Conservation (phyloP, 805 yeast species). For the Millerozyma miso region DNA sequence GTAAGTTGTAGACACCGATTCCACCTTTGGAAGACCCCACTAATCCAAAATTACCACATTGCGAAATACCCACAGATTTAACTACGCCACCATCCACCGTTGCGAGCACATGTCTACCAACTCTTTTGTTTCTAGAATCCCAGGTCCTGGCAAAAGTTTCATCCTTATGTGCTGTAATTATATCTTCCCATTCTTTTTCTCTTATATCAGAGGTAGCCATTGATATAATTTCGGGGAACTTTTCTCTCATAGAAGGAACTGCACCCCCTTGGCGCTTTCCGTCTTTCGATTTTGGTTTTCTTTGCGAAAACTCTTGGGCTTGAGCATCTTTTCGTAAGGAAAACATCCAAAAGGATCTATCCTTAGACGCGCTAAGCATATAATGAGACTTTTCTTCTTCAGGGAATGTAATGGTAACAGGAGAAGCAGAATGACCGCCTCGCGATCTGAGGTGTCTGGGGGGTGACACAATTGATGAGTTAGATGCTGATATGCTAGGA, state of each 20-base stretch:
- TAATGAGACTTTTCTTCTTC: constrained; percentile 75
- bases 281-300: constrained; percentile 38
- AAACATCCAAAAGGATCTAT: constrained; percentile 83
- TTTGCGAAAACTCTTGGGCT: constrained; percentile 87
- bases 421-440: constrained; percentile 97
- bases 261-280: constrained; percentile 51
- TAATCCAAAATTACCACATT: constrained; percentile 92
- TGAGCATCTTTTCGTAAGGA: constrained; percentile 95
- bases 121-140: constrained; percentile 74
- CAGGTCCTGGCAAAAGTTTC: constrained; percentile 86
- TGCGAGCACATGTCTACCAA: constrained; percentile 66
- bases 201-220: constrained; percentile 72
- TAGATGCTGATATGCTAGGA: constrained; percentile 70
- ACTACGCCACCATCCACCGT: constrained; percentile 79
- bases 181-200: constrained; percentile 90
- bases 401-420: constrained; percentile 70
- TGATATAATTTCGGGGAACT: constrained; percentile 70
- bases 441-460: constrained; percentile 90
- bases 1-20: constrained; percentile 82
- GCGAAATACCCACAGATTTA: constrained; percentile 73
- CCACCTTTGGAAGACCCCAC: constrained; percentile 88
- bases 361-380: constrained; percentile 80
- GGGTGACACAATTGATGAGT: constrained; percentile 68
- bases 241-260: constrained; percentile 51
- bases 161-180: constrained; percentile 82